Percentiles rank a stretch among this genome's conserved stretches.
Conservation (phyloP, 2,329 filamentous ascomycete species). For the Arthrobotrys iridis region DNA sequence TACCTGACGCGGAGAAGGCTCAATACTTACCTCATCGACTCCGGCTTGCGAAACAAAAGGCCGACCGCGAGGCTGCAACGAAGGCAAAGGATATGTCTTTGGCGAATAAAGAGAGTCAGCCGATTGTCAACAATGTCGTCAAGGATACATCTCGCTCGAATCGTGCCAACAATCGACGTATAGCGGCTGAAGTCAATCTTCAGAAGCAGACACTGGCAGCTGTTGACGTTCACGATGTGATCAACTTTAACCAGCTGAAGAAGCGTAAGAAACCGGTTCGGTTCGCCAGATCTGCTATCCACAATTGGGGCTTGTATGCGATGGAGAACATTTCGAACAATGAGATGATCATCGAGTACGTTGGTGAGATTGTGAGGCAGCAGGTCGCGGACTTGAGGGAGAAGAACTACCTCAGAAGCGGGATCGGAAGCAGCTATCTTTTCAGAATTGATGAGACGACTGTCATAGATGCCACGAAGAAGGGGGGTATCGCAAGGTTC, state of each 20-base stretch:
- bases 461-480: conserved; percentile 97
- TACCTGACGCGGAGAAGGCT: conserved; percentile 95
- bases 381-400: conserved; percentile 97
- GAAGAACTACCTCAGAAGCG: conserved; percentile 89
- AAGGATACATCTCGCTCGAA: conserved; percentile 93
- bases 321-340: conserved; percentile 97
- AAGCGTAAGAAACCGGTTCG: conserved; percentile 99
- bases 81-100: conserved; percentile 67
- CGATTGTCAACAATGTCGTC: conserved; percentile 70
- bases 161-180: conserved; percentile 92
- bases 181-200: conserved; percentile 92
- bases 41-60: conserved; percentile 89
- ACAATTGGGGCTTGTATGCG: conserved; percentile 98
- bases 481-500: conserved; percentile 95
- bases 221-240: conserved; percentile 80
- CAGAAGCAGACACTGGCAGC: conserved; percentile 86
- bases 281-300: conserved; percentile 95
- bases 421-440: conserved; percentile 95
- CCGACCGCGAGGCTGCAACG: conserved; percentile 81
- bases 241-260: conserved; percentile 98
- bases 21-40: conserved; percentile 98
- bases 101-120: conserved; percentile 47
- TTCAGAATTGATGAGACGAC: conserved; percentile 98
- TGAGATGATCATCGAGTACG: conserved; percentile 99
- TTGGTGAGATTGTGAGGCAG: conserved; percentile 95